Conservation (phyloP, 441 rosid genomes). For the Eruca vesicaria region DNA sequence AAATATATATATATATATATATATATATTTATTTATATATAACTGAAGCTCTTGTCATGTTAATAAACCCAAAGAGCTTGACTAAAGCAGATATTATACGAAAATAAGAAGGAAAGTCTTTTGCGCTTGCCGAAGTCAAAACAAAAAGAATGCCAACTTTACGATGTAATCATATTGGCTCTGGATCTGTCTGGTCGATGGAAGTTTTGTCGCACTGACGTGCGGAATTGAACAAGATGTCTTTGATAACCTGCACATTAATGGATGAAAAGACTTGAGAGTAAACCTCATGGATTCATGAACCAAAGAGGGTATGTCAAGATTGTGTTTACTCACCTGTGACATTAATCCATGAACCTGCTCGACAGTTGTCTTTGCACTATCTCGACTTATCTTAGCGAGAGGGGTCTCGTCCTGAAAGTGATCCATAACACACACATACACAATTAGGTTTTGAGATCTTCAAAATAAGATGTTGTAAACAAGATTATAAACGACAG, state of each 20-base stretch:
- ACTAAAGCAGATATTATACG: slow-evolving; percentile 2
- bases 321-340: slow-evolving; percentile 54
- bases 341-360: slow-evolving; percentile 99
- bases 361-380: slow-evolving; percentile 93
- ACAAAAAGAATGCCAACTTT: slow-evolving; percentile 26
- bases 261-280: not conserved
- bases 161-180: slow-evolving; percentile 93
- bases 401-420: slow-evolving; percentile 93
- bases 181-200: slow-evolving; percentile 62
- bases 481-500: not conserved
- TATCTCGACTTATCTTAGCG: slow-evolving; percentile 89
- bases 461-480: not conserved
- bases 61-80: not conserved
- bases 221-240: slow-evolving; percentile 84
- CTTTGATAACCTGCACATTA: slow-evolving; percentile 78
- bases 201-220: slow-evolving; percentile 54
- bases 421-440: slow-evolving; percentile 11
- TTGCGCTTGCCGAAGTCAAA: not conserved
- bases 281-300: not conserved
- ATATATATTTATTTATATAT: too few species aligned
- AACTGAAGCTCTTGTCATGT: not conserved
- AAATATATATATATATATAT: too few species aligned
- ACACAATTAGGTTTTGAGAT: not conserved
- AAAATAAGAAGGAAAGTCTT: slow-evolving; percentile 3
- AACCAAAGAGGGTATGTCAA: not conserved